Percentiles rank a stretch among this genome's conserved stretches.
Evolutionary conservation across 305 asterid species (phyloP).

Genomic region (Coffea humblotiana): DNA sequence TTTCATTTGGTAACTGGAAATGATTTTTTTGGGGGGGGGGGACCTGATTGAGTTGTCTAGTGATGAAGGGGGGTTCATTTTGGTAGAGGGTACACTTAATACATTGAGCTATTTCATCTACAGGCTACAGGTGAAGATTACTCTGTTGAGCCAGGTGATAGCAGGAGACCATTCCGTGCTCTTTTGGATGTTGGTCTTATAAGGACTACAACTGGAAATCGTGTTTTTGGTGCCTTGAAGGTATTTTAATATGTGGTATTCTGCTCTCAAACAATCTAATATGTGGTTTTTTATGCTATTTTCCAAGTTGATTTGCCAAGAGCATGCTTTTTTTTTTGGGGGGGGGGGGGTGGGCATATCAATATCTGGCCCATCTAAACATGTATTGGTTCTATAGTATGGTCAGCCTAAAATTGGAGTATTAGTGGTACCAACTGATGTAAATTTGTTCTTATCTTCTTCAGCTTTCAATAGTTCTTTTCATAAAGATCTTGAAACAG

Average conservation of each 20-base stretch:
- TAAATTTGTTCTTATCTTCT: no score
- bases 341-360: no score
- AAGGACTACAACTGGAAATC: conserved; percentile 85
- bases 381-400: no score
- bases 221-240: conserved; percentile 92
- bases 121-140: conserved; percentile 96
- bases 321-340: background rate
- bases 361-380: no score
- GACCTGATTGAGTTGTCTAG: background rate
- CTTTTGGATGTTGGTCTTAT: conserved; percentile 92
- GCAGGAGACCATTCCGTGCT: conserved; percentile 96
- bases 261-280: background rate
- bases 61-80: background rate
- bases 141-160: conserved; percentile 88
- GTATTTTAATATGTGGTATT: conserved; percentile 43
- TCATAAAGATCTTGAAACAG: no score
- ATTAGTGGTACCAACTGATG: no score
- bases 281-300: background rate
- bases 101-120: background rate
- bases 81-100: background rate
- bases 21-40: background rate
- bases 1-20: background rate
- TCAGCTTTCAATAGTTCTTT: no score
- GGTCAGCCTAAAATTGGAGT: no score
- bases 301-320: background rate